Evolutionary conservation across 768 basidiomycete genomes (phyloP).

Genomic region (Harrya chromipes): DNA sequence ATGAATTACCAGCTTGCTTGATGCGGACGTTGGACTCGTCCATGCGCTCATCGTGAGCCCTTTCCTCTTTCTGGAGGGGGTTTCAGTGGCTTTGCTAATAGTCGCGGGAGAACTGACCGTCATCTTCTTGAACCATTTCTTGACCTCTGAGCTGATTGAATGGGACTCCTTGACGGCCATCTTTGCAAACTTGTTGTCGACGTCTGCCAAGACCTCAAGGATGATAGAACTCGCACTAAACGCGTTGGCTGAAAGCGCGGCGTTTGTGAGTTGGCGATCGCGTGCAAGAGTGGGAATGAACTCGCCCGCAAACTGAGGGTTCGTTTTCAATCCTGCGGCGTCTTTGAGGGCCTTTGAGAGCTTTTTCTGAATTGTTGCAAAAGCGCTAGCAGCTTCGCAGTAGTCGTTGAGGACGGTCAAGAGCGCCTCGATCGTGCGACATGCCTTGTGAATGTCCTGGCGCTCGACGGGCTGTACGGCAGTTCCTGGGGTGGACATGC

Average conservation of each 20-base stretch:
- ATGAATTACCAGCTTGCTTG: constrained; percentile 63
- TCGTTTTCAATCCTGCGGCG: constrained; percentile 56
- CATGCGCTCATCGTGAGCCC: constrained; percentile 69
- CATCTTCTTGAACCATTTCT: constrained; percentile 86
- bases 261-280: neutral
- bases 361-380: constrained; percentile 70
- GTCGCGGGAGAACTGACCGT: constrained; percentile 45
- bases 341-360: constrained; percentile 69
- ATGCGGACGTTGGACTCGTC: constrained; percentile 65
- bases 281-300: constrained; percentile 12
- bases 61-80: constrained; percentile 71
- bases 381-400: constrained; percentile 62
- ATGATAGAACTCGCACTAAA: constrained; percentile 59
- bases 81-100: neutral
- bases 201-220: constrained; percentile 67
- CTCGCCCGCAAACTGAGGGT: constrained; percentile 59
- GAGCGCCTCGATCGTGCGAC: constrained; percentile 70
- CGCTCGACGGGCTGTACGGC: constrained; percentile 50
- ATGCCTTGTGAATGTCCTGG: constrained; percentile 74
- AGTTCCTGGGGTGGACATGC: constrained; percentile 12
- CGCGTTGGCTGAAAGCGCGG: constrained; percentile 54
- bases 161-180: constrained; percentile 73
- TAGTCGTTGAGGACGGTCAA: constrained; percentile 70
- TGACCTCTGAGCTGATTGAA: constrained; percentile 59
- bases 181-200: constrained; percentile 74